Percentiles rank a stretch among this genome's conserved stretches.
Conservation (phyloP, 192 early-diverging fungal genomes). For the Coemansia sp. region DNA sequence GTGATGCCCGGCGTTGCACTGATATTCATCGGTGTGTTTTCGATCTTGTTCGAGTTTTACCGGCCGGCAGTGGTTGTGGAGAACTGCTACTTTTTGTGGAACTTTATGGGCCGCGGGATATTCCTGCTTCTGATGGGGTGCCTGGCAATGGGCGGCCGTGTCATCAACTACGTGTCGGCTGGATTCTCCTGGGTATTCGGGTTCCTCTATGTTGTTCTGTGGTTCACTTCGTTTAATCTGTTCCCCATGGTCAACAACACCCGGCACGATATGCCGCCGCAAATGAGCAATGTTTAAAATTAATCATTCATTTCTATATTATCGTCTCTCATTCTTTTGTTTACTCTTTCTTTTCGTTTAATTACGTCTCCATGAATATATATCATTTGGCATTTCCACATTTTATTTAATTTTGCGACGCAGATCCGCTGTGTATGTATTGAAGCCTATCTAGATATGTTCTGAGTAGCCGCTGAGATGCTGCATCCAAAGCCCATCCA, state of each 20-base stretch:
- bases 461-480: too few species aligned
- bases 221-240: constrained; percentile 48
- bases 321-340: neutral
- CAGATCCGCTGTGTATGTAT: too few species aligned
- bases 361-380: too few species aligned
- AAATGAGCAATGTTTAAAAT: neutral
- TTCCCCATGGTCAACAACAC: constrained; percentile 29
- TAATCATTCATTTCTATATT: neutral
- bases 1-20: constrained; percentile 45
- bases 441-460: too few species aligned
- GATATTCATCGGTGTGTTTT: constrained; percentile 31
- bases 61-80: constrained; percentile 35
- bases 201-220: constrained; percentile 44
- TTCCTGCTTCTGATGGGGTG: constrained; percentile 53
- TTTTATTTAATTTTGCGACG: too few species aligned
- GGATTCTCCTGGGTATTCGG: constrained; percentile 50
- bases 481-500: too few species aligned
- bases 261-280: constrained; percentile 1
- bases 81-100: constrained; percentile 54
- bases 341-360: neutral
- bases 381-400: too few species aligned
- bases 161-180: constrained; percentile 37
- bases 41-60: constrained; percentile 48
- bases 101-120: constrained; percentile 53
- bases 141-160: constrained; percentile 29